Conservation (phyloP, 495 filamentous ascomycete genomes). For the Geoglossum glabrum region DNA sequence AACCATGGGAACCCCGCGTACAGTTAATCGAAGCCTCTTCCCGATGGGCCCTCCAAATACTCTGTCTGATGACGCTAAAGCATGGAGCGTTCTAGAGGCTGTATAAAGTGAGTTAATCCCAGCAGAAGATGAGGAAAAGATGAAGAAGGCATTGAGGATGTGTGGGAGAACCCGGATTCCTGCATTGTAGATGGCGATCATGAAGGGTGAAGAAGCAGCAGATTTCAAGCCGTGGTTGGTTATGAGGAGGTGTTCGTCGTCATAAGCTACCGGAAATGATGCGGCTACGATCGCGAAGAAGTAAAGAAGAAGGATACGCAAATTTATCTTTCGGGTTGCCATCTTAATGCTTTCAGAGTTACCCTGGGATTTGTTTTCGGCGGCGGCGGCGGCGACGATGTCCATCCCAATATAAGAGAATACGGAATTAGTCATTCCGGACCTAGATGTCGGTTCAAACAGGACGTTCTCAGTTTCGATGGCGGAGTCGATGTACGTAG, state of each 20-base stretch:
- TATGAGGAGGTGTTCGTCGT: background rate
- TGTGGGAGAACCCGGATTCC: background rate
- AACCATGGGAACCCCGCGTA: background rate
- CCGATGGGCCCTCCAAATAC: background rate
- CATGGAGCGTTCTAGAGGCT: background rate
- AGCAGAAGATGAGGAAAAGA: background rate
- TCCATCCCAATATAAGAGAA: constrained; percentile 1
- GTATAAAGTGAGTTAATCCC: background rate
- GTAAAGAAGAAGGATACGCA: background rate
- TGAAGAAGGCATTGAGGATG: background rate
- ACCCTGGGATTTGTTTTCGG: background rate
- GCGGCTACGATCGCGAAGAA: background rate
- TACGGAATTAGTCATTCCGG: background rate
- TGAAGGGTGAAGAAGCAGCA: background rate
- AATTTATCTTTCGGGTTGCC: background rate
- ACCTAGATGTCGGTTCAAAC: background rate
- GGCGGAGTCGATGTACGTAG: background rate
- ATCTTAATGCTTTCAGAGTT: background rate
- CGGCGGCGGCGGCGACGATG: background rate
- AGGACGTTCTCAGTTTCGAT: background rate
- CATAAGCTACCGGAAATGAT: background rate
- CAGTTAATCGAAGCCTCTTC: background rate
- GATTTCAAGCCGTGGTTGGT: background rate
- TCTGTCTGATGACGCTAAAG: background rate
- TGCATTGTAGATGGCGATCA: background rate